Base-by-base conservation (phyloP, 1,139 yeast species). In the Saccharomycopsis hybrid region DNA sequence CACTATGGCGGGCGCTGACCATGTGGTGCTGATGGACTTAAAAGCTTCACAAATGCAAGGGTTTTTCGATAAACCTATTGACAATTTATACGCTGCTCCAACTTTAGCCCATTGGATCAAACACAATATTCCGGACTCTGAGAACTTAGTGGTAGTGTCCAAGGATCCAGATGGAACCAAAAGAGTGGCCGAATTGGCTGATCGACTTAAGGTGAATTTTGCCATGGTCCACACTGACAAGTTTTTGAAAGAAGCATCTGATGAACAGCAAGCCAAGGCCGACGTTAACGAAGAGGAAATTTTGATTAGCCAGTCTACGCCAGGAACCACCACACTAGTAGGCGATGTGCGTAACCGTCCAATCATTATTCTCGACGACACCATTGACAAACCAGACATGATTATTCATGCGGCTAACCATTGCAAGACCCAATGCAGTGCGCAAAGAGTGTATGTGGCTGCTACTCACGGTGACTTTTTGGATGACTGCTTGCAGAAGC, bases 31-130 rank as follows among this genome's bases (percentile, higher is more conserved):
- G 4, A 90, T 92, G 97, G 99, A 92, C 65, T 73, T 92, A 59
- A 98, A 94, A 65, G 98, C 98, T 30, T 83, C 96, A 40, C 99
- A 92, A 68, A 94, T 92, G 97, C 99, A 92, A 72, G 99, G 99
- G 11, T 92, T 94, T 64, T 92, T 92, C 72, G 80, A 95, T 41
- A 89, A 89, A 62, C 98, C 99, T 0, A 97, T 92, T 31, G 99
- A 92, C 67, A 92, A 92, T 66, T 72, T 92, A 56, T 89, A 87
- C 62, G 97, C 97, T 30, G 97, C 96, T 3, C 98, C 98, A 45
- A 88, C 96, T 43, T 76, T 94, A 58, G 97, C 96, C 28, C 80
- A 88, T 61, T 94, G 98, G 98, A 90, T 92, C 62, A 82, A 87
- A 60, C 95, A 85, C 65, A 85, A 92, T 62, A 84, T 94, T 49